These are phyloP conservation scores for Nicotiana undulata DNA, from an alignment of 257 asterid species.

Conservation along the genomic window DNA sequence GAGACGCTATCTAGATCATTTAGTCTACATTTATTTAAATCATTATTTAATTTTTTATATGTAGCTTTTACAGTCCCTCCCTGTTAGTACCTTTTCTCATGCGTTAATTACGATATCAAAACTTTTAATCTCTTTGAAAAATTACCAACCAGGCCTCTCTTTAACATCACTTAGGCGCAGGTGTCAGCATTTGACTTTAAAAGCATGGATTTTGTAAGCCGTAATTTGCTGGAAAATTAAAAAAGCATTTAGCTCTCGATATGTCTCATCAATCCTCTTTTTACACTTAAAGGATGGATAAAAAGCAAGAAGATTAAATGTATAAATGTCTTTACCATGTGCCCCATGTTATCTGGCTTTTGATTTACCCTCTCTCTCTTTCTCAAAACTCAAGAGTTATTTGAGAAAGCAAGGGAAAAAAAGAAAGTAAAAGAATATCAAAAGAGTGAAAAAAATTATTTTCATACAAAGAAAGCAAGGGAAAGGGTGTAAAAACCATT, in stretches of 20 bases:
- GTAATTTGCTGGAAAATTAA: slow-evolving; percentile 21
- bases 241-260: slow-evolving; percentile 43
- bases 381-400: background rate
- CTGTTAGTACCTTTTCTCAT: background rate
- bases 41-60: slow-evolving; percentile 12
- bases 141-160: background rate
- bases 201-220: slow-evolving; percentile 31
- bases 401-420: background rate
- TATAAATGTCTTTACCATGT: slow-evolving; percentile 41
- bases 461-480: background rate
- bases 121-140: background rate
- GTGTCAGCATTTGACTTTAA: slow-evolving; percentile 44
- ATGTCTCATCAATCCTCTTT: slow-evolving; percentile 37
- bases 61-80: slow-evolving; percentile 16
- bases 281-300: slow-evolving; percentile 50
- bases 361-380: background rate
- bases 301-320: slow-evolving; percentile 45
- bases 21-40: background rate
- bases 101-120: background rate
- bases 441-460: background rate
- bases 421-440: background rate
- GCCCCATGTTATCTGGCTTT: slow-evolving; percentile 30
- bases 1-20: background rate
- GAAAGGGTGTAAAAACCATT: background rate
- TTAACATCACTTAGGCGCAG: background rate